A percentile compares a stretch with the other conserved stretches of the same genome.
These are phyloP conservation scores for Leptographium wingfieldii DNA, from an alignment of 2,329 filamentous ascomycete genomes.

Conservation along the genomic window DNA sequence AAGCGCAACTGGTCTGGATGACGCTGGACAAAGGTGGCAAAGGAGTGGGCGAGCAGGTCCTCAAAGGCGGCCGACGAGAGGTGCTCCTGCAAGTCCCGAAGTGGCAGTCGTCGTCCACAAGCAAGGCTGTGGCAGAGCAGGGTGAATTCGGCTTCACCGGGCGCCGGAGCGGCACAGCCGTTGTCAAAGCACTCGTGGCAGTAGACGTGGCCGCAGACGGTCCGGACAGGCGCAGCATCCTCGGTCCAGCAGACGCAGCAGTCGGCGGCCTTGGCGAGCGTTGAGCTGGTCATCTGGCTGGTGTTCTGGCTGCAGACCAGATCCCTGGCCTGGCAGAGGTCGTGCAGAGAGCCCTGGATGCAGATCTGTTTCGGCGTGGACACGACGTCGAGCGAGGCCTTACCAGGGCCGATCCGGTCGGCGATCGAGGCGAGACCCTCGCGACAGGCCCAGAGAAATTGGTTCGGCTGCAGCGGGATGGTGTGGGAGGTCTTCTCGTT, in stretches of 20 bases:
- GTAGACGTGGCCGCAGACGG: slow-evolving; percentile 27
- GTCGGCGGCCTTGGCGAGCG: background rate
- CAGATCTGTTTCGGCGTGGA: too few relatives aligned
- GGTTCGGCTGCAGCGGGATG: too few relatives aligned
- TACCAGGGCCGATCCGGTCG: too few relatives aligned
- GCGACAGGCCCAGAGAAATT: too few relatives aligned
- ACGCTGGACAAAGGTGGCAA: slow-evolving; percentile 21
- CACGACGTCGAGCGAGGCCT: too few relatives aligned
- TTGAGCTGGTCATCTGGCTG: too few relatives aligned
- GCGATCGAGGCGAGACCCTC: too few relatives aligned
- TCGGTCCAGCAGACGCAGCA: slow-evolving; percentile 25
- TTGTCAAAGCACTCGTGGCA: slow-evolving; percentile 28
- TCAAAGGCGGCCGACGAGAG: slow-evolving; percentile 23
- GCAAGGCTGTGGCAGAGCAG: slow-evolving; percentile 9
- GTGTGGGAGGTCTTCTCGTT: too few relatives aligned
- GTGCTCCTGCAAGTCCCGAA: slow-evolving; percentile 17
- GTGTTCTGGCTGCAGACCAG: background rate
- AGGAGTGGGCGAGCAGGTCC: slow-evolving; percentile 24
- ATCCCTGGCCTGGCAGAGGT: background rate
- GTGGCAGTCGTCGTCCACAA: slow-evolving; percentile 13
- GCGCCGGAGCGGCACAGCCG: slow-evolving; percentile 14
- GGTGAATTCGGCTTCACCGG: background rate
- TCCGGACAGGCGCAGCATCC: slow-evolving; percentile 22
- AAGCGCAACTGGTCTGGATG: slow-evolving; percentile 21
- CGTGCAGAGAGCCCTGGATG: background rate